phyloP scores from a whole-genome alignment of 306 rosid species.

The Quercus variabilis region DNA sequence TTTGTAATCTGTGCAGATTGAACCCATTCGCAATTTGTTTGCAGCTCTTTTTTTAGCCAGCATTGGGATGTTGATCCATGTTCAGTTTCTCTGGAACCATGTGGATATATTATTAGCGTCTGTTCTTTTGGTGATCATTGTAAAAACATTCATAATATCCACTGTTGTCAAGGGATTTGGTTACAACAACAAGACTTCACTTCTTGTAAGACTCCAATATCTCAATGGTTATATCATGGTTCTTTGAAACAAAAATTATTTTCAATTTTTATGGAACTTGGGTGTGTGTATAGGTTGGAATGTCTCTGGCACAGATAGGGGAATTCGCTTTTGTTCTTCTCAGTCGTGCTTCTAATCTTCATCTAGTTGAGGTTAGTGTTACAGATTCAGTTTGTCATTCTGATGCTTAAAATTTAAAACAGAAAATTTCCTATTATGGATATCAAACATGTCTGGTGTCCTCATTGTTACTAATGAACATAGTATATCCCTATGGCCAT shows the following conservation, averaged over 20 bases:
- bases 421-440: neutral
- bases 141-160: constrained; percentile 75
- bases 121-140: constrained; percentile 81
- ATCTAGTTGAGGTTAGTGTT: constrained; percentile 84
- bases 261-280: constrained; percentile 44
- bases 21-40: constrained; percentile 92
- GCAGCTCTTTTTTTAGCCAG: constrained; percentile 97
- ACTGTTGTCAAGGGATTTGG: constrained; percentile 94
- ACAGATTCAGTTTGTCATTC: neutral
- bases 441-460: neutral
- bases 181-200: constrained; percentile 79
- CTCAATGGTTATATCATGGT: constrained; percentile 8
- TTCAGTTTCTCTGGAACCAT: constrained; percentile 96
- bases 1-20: constrained; percentile 51
- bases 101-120: constrained; percentile 94
- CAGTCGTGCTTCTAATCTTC: constrained; percentile 97
- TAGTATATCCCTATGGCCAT: neutral
- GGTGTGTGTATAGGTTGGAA: constrained; percentile 86
- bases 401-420: neutral
- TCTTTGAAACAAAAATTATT: constrained; percentile 6
- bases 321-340: constrained; percentile 97
- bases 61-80: constrained; percentile 98
- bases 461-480: neutral
- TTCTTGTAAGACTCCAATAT: constrained; percentile 71
- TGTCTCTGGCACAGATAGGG: constrained; percentile 96